Base-by-base conservation (phyloP, 2,329 filamentous ascomycete species). In the Drechmeria coniospora region DNA sequence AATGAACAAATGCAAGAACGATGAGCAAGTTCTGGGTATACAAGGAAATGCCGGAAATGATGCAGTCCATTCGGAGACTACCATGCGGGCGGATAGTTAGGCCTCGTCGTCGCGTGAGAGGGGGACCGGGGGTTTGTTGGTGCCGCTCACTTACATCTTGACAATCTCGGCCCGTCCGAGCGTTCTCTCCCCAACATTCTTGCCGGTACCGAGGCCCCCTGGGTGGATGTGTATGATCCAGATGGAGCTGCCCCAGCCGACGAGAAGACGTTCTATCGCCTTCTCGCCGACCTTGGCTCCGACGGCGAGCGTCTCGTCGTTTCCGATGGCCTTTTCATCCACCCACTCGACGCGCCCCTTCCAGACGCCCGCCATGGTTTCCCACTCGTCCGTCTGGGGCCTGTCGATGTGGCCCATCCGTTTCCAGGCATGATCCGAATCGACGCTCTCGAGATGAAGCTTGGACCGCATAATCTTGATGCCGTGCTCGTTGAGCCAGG, bases 391-490 rank as follows among this genome's bases (percentile, higher is more conserved):
- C 5, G 79, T 79, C 42, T 83, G 80, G 2, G 90, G 90, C 23
- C 84, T 72, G 46, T 92, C 84, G 34, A 92, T 77, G 47, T 95
- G 87, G 15, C 82, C 86, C 36, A 98, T 82, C 8, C 87, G 70
- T 51, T 90, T 92, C 92, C 92, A 98, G 3, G 86, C 82, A 38
- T 79, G 75, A 11, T 94, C 86, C 2, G 67, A 59, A 44, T 92
- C 79, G 9, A 66, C 65, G 36, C 63, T 74, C 5, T 92, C 82
- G 5, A 94, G 63, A 40, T 86, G 73, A 13, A 92, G 47, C 47
- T 90, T 82, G 4, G 83, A 83, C 21, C 90, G 73, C 86, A 95
- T 95, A 34, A 98, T 90, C 50, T 94, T 94, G 48, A 95, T 92
- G 4, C 90, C 90, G 44, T 92, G 79, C 52, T 98, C 90, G 44